phyloP scores from a whole-genome alignment of 2,329 filamentous ascomycete genomes.

The Chrysoporthe cubensis region DNA sequence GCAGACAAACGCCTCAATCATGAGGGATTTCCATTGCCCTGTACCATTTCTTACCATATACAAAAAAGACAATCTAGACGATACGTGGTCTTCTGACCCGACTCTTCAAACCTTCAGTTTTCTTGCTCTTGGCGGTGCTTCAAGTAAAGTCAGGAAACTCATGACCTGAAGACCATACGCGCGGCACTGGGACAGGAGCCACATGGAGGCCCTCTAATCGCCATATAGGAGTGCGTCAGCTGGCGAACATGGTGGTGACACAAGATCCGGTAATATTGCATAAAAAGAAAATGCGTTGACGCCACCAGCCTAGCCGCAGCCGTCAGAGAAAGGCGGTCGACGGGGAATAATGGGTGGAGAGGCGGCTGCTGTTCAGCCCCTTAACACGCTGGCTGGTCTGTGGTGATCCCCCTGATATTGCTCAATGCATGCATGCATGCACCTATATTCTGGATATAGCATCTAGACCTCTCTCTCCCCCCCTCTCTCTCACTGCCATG shows the following conservation, averaged over 20 bases:
- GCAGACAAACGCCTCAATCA: conserved; percentile 22
- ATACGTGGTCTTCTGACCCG: conserved; percentile 12
- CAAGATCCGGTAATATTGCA: background rate
- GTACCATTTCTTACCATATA: conserved; percentile 24
- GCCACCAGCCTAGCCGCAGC: background rate
- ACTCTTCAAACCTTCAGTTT: background rate
- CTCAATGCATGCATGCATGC: too few relatives aligned
- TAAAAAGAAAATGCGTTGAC: background rate
- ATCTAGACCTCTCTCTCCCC: too few relatives aligned
- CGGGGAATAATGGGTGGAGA: background rate
- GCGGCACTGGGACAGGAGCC: too few relatives aligned
- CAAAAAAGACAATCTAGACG: conserved; percentile 24
- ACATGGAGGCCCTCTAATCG: background rate
- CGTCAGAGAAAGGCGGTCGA: background rate
- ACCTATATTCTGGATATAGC: too few relatives aligned
- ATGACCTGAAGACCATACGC: background rate
- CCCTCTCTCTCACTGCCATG: too few relatives aligned
- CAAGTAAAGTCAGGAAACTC: background rate
- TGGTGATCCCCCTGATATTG: too few relatives aligned
- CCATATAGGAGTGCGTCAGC: background rate
- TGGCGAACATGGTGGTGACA: background rate
- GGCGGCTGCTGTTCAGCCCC: background rate
- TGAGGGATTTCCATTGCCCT: conserved; percentile 21
- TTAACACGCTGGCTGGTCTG: too few relatives aligned
- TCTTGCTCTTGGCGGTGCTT: background rate